Evolutionary conservation across 306 rosid genomes (phyloP), one percentile per base, ranked within the genome.

Genomic region (Medicago arabica): DNA sequence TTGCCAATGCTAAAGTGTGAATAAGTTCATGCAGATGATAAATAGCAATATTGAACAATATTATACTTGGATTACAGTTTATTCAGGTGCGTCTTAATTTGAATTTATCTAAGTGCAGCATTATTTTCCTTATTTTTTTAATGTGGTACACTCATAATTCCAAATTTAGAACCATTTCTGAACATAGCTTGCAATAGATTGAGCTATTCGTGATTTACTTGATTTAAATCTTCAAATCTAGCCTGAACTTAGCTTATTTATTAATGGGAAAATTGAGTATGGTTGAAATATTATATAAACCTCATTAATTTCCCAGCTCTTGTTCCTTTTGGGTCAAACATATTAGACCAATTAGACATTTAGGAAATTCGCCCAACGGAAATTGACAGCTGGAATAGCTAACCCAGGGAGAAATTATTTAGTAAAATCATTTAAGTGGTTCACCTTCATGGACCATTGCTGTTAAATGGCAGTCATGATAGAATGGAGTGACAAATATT

Each of bases 11-110:
- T 74, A 0, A 53, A 53, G 28, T 41, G 86, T 58, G 87, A 83
- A 70, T 83, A 82, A 59, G 85, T 82, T 71, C 86, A 54, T 73
- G 75, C 77, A 28, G 73, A 82, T 41, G 18, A 77, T 59, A 18
- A 78, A 59, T 73, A 19, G 63, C 75, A 34, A 61, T 65, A 39
- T 9, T 46, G 40, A 65, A 73, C 47, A 62, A 46, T 38, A 62
- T 41, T 72, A 67, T 61, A 59, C 21, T n/a, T 71, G 60, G 70
- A 58, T 17, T 39, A 12, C 41, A 6, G 49, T 62, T 78, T 79
- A 36, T 36, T 75, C 41, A 72, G 85, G 81, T 69, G 28, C 25
- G 71, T 61, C 62, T 67, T 40, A 69, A 61, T 74, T 77, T 64
- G 11, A 78, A 60, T 62, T 63, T 49, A 57, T 57, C 10, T 12